Base-by-base conservation (phyloP, 768 basidiomycete species). In the Lactarius vividus region DNA sequence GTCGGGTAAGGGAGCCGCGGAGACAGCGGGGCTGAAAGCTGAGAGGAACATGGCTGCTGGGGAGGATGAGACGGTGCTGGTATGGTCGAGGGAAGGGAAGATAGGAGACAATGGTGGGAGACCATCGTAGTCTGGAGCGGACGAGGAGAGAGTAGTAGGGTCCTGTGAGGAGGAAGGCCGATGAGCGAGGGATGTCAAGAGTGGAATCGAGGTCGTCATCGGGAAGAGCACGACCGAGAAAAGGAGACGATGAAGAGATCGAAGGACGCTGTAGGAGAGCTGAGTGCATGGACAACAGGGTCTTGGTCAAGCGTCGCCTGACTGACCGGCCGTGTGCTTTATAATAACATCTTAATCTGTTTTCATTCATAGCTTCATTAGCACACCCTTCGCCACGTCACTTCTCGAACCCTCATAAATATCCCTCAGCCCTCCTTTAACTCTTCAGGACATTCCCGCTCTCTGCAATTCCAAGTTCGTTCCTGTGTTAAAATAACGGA, bases 21-120 rank as follows among this genome's bases (percentile, higher is more conserved):
- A 73, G 0, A 71, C 67, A 0, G 80, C 72, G 2, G 83, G 80
- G 26, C 79, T 82, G 75, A 90, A 89, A 13, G 84, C 79, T 16
- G 89, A 84, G 35, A 92, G 79, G 70, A 92, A 94, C 75, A 86
- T 80, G 0, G 89, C 89, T 0, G 91, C 90, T 1, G 90, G 89
- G 1, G 91, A 92, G 18, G 79, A 70, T 18, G 75, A 71, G 23
- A 72, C 63, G 26, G 26, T 7, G 40, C 64, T 58, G 13, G 59
- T 64, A 35, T 59, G 57, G 52, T 66, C 65, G 49, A 66, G 40
- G 40, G 40, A 28, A 20, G 68, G 28, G 37, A 68, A 66, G 35
- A 60, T 62, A 33, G 65, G 56, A 15, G 71, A 64, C 29, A 64
- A 28, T 5, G 65, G 61, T 4, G 69, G 59, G 2, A 59, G 49